Evolutionary conservation across 768 basidiomycete species (phyloP).

Genomic region (Thelephora aurantiotincta): DNA sequence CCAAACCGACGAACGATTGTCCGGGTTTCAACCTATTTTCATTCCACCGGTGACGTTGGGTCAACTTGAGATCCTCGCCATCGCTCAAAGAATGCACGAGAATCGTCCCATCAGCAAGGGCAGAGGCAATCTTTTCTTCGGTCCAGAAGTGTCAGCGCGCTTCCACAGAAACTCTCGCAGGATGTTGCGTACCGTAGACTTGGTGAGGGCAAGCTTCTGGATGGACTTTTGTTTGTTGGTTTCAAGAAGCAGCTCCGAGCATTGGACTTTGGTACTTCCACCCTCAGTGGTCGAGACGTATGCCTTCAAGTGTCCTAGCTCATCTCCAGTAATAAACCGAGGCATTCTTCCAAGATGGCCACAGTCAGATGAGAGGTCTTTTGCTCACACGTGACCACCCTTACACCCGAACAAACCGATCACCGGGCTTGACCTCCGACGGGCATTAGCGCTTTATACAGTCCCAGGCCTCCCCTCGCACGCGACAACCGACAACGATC

Average conservation of each 20-base stretch:
- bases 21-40: constrained; percentile 42
- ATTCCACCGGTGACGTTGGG: constrained; percentile 35
- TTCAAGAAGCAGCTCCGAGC: background rate
- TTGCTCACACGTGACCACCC: background rate
- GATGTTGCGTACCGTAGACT: background rate
- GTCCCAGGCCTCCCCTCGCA: background rate
- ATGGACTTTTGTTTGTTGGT: constrained; percentile 22
- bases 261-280: constrained; percentile 7
- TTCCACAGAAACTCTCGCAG: constrained; percentile 7
- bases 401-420: background rate
- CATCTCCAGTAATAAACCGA: constrained; percentile 64
- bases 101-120: constrained; percentile 44
- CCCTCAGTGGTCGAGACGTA: constrained; percentile 23
- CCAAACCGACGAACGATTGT: constrained; percentile 50
- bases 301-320: constrained; percentile 60
- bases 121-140: constrained; percentile 53
- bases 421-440: background rate
- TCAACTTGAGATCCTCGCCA: constrained; percentile 25
- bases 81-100: constrained; percentile 28
- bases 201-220: constrained; percentile 23
- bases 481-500: background rate
- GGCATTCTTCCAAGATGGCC: constrained; percentile 28
- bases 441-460: background rate
- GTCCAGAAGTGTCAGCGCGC: constrained; percentile 6
- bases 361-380: background rate